Base-by-base conservation (phyloP, 2,329 filamentous ascomycete genomes). In the Arthrocladium fulminans region DNA sequence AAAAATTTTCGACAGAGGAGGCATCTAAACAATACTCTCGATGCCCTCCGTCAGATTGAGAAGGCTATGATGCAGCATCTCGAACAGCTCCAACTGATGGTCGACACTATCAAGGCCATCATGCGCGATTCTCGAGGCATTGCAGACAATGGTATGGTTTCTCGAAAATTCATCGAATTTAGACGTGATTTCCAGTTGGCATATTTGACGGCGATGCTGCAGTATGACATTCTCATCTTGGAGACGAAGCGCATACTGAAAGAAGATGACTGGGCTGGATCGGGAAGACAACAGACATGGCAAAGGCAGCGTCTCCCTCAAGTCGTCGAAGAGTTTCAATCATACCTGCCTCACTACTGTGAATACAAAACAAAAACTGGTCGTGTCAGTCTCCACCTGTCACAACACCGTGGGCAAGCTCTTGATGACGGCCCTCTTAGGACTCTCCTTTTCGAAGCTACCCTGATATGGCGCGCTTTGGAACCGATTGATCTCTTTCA, bases 311-410 rank as follows among this genome's bases (percentile, higher is more conserved):
- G 61, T 1, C 55, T 76, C 2, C 75, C 74, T 1, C 57, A 63
- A 6, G 56, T 73, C 24, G 54, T 77, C n/a, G 59, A 64, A 40
- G 72, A 75, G 56, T 77, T 75, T 63, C 59, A 59, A 10, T 64
- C 66, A 34, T 74, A 76, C 49, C 47, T 78, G 6, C 68, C 68
- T 0, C 61, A 63, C 19, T 52, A 55, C 2, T 53, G 69, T 8
- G 42, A 47, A 23, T 73, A 73, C 52, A 58, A 52, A 25, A 68
- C 63, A 0, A 52, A 58, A 1, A 63, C 61, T 0, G 73, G 73
- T 1, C 47, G 58, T n/a, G 62, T 77, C 8, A 35, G 40, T 9
- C 15, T 55, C 4, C 34, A 27, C 19, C 10, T 35, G 6, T 35
- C 6, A 9, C 7, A 35, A 15, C 6, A 35, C 17, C 32, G 32